Percentiles rank a stretch among this genome's conserved stretches.
Evolutionary conservation across 2,329 filamentous ascomycete species (phyloP).

Genomic region (Penicillium sp.): DNA sequence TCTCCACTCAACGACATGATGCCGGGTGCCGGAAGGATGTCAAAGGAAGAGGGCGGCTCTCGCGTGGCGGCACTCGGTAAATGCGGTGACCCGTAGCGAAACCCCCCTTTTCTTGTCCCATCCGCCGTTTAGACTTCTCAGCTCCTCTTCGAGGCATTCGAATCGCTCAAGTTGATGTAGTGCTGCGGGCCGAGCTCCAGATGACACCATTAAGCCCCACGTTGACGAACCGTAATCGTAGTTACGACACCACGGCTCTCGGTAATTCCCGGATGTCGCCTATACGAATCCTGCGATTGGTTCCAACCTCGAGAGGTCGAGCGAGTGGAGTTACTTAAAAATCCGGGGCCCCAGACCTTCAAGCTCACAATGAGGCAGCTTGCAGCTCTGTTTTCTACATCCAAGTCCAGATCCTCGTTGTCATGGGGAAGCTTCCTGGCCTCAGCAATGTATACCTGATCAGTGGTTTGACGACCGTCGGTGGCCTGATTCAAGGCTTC

Average conservation of each 20-base stretch:
- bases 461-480: conserved; percentile 17
- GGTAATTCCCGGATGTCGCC: conserved; percentile 13
- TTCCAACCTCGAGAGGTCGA: background rate
- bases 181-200: background rate
- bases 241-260: conserved; percentile 5
- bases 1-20: conserved; percentile 15
- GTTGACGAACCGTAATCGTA: conserved; percentile 3
- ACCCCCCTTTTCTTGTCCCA: background rate
- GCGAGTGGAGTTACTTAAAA: conserved; percentile 17
- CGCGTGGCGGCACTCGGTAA: conserved; percentile 14
- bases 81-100: conserved; percentile 11
- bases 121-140: background rate
- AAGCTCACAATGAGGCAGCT: background rate
- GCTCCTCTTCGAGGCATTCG: background rate
- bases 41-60: conserved; percentile 9
- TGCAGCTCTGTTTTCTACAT: background rate
- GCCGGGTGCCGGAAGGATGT: background rate
- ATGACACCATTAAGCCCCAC: conserved; percentile 6
- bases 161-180: background rate
- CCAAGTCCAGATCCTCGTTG: background rate
- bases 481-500: conserved; percentile 18
- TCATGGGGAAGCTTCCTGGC: conserved; percentile 12
- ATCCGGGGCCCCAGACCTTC: conserved; percentile 15
- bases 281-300: background rate
- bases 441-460: conserved; percentile 18